phyloP scores from a whole-genome alignment of 257 asterid species.

The Pogostemon cablin region DNA sequence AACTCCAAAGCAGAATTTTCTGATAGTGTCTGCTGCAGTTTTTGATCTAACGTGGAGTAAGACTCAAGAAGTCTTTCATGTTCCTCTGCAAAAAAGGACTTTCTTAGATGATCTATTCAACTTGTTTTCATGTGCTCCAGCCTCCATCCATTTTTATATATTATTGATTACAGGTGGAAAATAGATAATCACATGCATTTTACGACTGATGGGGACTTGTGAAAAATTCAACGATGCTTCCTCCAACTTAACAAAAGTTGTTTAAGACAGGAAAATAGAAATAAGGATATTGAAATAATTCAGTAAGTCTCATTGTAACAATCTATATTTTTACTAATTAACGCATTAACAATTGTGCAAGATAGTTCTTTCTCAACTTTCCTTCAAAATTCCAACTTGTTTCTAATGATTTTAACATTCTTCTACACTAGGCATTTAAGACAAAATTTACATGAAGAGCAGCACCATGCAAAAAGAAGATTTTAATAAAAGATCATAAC shows the following conservation, averaged over 20 bases:
- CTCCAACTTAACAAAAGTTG: conserved; percentile 1
- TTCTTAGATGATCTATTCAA: conserved; percentile 23
- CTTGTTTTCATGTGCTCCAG: conserved; percentile 1
- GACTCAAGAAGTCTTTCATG: conserved; percentile 79
- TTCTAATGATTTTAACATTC: too few species aligned
- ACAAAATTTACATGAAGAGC: too few species aligned
- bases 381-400: background rate
- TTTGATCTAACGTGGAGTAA: conserved; percentile 64
- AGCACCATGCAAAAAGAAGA: too few species aligned
- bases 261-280: background rate
- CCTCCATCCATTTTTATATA: background rate
- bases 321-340: background rate
- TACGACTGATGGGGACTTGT: background rate
- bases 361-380: background rate
- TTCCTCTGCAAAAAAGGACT: conserved; percentile 57
- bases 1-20: conserved; percentile 61
- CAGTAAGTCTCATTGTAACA: conserved; percentile 5
- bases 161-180: conserved; percentile 2
- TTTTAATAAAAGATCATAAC: too few species aligned
- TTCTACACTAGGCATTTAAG: background rate
- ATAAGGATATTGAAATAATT: conserved; percentile 7
- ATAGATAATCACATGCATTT: background rate
- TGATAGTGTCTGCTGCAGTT: conserved; percentile 68
- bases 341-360: background rate
- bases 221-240: conserved; percentile 9